phyloP scores from a whole-genome alignment of 2,329 filamentous ascomycete genomes.

The Didymella keratinophila region DNA sequence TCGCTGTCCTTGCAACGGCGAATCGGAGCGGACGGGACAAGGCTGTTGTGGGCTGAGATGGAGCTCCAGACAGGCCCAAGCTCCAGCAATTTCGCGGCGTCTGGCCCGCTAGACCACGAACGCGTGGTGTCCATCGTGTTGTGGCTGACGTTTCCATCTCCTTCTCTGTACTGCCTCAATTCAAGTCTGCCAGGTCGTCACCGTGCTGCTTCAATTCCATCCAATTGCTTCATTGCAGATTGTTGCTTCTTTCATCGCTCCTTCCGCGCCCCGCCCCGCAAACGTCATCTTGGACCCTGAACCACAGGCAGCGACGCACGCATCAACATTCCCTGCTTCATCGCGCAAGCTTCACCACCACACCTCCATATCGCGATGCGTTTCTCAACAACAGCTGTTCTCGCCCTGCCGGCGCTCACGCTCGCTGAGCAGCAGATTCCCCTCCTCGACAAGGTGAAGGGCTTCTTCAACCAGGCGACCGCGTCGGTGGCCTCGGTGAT shows the following conservation, averaged over 20 bases:
- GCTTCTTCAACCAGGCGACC: conserved; percentile 63
- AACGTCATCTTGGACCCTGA: conserved; percentile 32
- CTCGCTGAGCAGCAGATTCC: conserved; percentile 66
- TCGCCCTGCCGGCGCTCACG: conserved; percentile 61
- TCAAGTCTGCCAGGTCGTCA: conserved; percentile 6
- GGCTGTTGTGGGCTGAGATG: conserved; percentile 20
- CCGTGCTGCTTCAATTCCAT: conserved; percentile 1
- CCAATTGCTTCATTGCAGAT: conserved; percentile 17
- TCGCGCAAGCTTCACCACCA: conserved; percentile 11
- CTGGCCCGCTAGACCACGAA: conserved; percentile 23
- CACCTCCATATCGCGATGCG: conserved; percentile 55
- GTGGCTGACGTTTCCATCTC: conserved; percentile 25
- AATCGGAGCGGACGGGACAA: conserved; percentile 14
- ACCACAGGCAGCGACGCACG: conserved; percentile 25
- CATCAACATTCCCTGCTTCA: conserved; percentile 7
- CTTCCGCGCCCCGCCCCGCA: conserved; percentile 29
- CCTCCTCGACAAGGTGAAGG: conserved; percentile 67
- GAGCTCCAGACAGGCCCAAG: conserved; percentile 25
- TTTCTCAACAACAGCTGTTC: conserved; percentile 59
- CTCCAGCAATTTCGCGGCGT: conserved; percentile 22
- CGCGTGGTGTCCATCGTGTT: conserved; percentile 23
- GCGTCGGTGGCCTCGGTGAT: conserved; percentile 63
- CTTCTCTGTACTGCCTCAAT: conserved; percentile 9
- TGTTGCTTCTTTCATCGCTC: conserved; percentile 22
- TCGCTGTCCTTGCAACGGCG: conserved; percentile 7